phyloP scores from a whole-genome alignment of 1,139 yeast genomes.

The Ogataea hybrid region DNA sequence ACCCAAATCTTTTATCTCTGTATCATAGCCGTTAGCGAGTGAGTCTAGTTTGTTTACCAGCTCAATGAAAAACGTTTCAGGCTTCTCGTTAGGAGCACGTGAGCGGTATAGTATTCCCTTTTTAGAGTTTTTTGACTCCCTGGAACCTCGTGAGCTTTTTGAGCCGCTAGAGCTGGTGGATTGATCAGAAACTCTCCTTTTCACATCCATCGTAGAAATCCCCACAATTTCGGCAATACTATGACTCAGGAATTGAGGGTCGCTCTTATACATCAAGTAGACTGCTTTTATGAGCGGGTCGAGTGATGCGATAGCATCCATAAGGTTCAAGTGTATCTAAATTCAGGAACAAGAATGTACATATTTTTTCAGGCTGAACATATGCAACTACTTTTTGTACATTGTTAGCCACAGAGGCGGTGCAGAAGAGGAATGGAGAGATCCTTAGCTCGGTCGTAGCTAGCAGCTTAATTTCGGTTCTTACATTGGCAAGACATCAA shows the following conservation, averaged over 20 bases:
- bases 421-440: neutral
- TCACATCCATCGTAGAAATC: slow-evolving; percentile 2
- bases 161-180: slow-evolving; percentile 8
- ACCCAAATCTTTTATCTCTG: slow-evolving; percentile 8
- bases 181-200: slow-evolving; percentile 13
- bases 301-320: slow-evolving; percentile 11
- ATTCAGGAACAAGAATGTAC: too few species aligned
- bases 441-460: too few species aligned
- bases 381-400: neutral
- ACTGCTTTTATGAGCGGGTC: slow-evolving; percentile 20
- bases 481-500: too few species aligned
- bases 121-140: neutral
- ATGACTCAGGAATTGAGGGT: slow-evolving; percentile 11
- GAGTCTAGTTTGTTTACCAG: slow-evolving; percentile 8
- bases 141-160: neutral
- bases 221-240: slow-evolving; percentile 14
- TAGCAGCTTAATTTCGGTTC: too few species aligned
- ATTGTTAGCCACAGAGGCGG: neutral
- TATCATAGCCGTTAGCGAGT: slow-evolving; percentile 10
- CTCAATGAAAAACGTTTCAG: slow-evolving; percentile 12
- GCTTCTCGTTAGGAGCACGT: slow-evolving; percentile 1
- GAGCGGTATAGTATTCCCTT: slow-evolving; percentile 4
- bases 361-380: neutral
- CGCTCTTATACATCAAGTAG: slow-evolving; percentile 16
- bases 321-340: neutral